These are phyloP conservation scores for Russula sp. DNA, from an alignment of 768 basidiomycete species.

Conservation along the genomic window DNA sequence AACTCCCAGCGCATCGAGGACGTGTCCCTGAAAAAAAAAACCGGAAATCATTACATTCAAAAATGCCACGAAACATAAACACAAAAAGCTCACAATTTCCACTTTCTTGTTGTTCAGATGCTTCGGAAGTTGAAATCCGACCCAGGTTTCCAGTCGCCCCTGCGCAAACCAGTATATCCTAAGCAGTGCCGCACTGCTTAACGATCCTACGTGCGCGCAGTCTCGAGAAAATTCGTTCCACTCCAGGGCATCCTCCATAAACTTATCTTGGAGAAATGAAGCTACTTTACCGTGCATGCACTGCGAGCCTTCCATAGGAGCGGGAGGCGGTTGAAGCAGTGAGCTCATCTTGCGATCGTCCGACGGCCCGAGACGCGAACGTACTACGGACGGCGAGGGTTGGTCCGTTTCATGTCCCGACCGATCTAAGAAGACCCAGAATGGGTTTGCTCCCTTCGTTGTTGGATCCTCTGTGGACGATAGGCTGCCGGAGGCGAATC, in stretches of 20 bases:
- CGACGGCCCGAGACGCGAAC: background rate
- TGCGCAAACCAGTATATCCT: slow-evolving; percentile 25
- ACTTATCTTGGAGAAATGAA: slow-evolving; percentile 12
- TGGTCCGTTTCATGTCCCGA: slow-evolving; percentile 22
- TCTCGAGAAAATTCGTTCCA: slow-evolving; percentile 22
- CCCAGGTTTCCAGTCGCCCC: slow-evolving; percentile 14
- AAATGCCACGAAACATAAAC: too few species aligned
- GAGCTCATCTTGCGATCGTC: slow-evolving; percentile 5
- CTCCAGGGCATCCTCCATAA: slow-evolving; percentile 8
- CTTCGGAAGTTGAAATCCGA: slow-evolving; percentile 13
- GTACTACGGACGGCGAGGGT: background rate
- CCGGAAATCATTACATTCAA: background rate
- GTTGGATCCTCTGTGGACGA: slow-evolving; percentile 4
- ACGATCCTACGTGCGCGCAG: slow-evolving; percentile 1
- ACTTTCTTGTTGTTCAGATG: slow-evolving; percentile 15
- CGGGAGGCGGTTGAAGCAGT: slow-evolving; percentile 6
- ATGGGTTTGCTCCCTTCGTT: background rate
- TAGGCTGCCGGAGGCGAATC: slow-evolving; percentile 5
- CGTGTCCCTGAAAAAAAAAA: slow-evolving; percentile 5
- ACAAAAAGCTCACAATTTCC: slow-evolving; percentile 7
- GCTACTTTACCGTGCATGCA: slow-evolving; percentile 10
- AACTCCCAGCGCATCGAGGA: slow-evolving; percentile 20
- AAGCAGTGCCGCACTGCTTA: slow-evolving; percentile 21
- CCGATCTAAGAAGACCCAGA: slow-evolving; percentile 1
- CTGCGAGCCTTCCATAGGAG: slow-evolving; percentile 7